Base-by-base conservation (phyloP, 2,329 filamentous ascomycete species). In the Cryphonectria carpinicola region DNA sequence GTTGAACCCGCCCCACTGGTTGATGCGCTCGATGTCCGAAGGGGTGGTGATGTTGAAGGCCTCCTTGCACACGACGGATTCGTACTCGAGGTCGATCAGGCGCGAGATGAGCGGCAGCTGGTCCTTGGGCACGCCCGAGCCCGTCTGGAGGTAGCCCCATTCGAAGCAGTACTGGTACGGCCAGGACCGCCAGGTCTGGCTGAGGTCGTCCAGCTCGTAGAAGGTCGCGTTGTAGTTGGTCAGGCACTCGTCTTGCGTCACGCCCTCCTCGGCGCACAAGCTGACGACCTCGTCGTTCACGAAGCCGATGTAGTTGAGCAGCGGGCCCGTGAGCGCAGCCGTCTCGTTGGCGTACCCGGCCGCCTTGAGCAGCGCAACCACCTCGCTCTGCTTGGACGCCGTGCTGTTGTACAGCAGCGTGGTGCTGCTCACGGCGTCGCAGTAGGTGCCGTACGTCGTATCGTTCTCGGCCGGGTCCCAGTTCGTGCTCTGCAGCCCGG, bases 121-220 rank as follows among this genome's bases (percentile, higher is more conserved):
- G 70, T 87, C 82, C 0, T 82, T 75, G 0, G 93, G 93, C 0
- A 90, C 89, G 37, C 90, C 88, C 5, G 88, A 90, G 64, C 93
- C 93, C 0, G 92, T 93, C 74, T 91, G 87, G 65, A 95, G 88
- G 80, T 89, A 96, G 13, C 93, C 93, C 93, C 92, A 96, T 81
- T 88, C 83, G 7, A 85, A 87, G 80, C 86, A 88, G 54, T 84
- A 85, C 72, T 88, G 87, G 74, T 85, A 88, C 0, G 79, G 75
- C 86, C 86, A 88, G 35, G 82, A 78, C 0, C 85, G 80, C 76
- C 77, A 87, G 66, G 76, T 77, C 71, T 83, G 82, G 6, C 77
- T 71, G 65, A 83, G 80, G 68, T 79, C 77, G 70, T 81, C 78
- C 28, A 77, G 76, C 41, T 72, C 70, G 71, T 82, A 82, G 66